These are phyloP conservation scores for Annulohypoxylon nitens DNA, from an alignment of 495 filamentous ascomycete species.

Conservation along the genomic window DNA sequence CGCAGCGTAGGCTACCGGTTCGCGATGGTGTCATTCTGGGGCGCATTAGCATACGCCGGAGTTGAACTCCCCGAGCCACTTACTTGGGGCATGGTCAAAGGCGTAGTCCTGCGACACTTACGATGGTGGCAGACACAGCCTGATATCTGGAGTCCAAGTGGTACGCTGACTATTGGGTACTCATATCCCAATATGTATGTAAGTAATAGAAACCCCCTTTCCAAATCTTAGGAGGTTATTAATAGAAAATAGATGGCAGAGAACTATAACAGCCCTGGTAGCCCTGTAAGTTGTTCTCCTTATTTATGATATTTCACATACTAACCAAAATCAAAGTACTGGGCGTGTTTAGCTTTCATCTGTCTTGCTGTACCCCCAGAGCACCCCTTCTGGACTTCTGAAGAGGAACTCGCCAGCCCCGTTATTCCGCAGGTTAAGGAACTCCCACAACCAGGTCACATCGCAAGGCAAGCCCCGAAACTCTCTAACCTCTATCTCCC, in stretches of 20 bases:
- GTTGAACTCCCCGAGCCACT: conserved; percentile 77
- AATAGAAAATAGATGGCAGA: conserved; percentile 66
- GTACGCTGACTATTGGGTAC: conserved; percentile 81
- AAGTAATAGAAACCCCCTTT: conserved; percentile 48
- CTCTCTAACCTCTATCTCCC: neutral
- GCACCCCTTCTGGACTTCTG: conserved; percentile 80
- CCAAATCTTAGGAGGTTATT: neutral
- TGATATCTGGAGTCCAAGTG: conserved; percentile 78
- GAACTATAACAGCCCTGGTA: conserved; percentile 83
- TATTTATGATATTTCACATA: neutral
- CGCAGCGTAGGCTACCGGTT: conserved; percentile 82
- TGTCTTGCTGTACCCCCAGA: conserved; percentile 73
- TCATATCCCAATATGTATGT: conserved; percentile 84
- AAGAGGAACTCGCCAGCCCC: conserved; percentile 71
- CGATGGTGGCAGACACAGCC: conserved; percentile 82
- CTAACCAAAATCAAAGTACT: conserved; percentile 65
- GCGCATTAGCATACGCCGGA: conserved; percentile 78
- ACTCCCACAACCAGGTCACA: conserved; percentile 77
- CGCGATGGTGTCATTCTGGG: conserved; percentile 87
- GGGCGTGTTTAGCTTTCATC: conserved; percentile 82
- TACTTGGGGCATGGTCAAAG: conserved; percentile 82
- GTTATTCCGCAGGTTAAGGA: conserved; percentile 67
- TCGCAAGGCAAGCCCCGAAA: conserved; percentile 62
- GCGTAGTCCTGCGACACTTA: conserved; percentile 77
- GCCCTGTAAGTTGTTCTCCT: conserved; percentile 51